Evolutionary conservation across 441 rosid species (phyloP), one percentile per base, ranked within the genome.

Genomic region (Pelargonium cotyledonis): DNA sequence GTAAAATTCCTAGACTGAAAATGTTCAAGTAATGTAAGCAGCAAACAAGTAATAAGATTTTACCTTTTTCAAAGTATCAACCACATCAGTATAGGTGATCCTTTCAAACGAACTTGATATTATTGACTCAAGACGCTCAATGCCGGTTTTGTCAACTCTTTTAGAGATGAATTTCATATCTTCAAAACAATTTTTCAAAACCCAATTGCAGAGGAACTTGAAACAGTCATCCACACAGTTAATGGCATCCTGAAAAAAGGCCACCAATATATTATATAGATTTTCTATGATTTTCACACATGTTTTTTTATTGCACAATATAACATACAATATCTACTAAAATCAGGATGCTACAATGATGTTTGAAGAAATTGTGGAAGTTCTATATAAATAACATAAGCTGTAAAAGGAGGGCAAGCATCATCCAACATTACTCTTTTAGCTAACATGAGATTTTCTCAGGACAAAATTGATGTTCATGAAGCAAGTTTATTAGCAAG

Each of bases 201-300:
- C 53, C 90, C 93, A 91, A 71, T 86, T 84, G 80, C 96, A 83
- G 31, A 91, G 84, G 82, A 80, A 88, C 79, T 84, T 89, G 70
- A 91, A 77, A 66, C 74, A 86, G 69, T 89, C 92, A 65, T 78
- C 86, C 21, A 91, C 97, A 69, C 92, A 91, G 49, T 81, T 84
- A 84, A 94, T 88, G 38, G 93, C 89, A 78, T 81, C 92, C 99
- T 91, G 78, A n/a, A n/a, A 65, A 70, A 70, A 73, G 26, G 61
- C 73, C 76, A 76, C 63, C 77, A 68, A 69, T 40, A 53, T 12
- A n/a, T 31, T 31, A 41, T 53, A n/a, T 9, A 53, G 19, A 53
- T 16, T 15, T 53, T 53, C 60, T 53, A 53, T 31, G 38, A 31
- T 31, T 31, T 31, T 31, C 38, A 31, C 38, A 31, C 38, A 31